These are phyloP conservation scores for Fusarium nisikadoi DNA, from an alignment of 2,329 filamentous ascomycete species.

Conservation along the genomic window DNA sequence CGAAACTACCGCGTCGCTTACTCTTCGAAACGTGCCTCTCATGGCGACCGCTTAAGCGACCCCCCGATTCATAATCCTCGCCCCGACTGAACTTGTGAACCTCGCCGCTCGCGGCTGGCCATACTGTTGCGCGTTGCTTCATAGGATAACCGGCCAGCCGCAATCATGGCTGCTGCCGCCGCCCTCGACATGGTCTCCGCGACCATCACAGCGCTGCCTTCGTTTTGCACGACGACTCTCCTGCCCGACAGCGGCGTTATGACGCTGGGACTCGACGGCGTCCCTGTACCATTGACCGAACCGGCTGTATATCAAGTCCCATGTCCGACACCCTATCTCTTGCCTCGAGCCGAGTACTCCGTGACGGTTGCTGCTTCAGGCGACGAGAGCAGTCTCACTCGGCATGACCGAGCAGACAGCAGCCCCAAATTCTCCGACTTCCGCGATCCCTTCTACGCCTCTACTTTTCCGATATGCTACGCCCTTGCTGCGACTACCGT, in stretches of 20 bases:
- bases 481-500: conserved; percentile 92
- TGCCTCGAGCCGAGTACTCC: conserved; percentile 35
- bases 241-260: conserved; percentile 59
- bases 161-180: conserved; percentile 41
- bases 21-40: conserved; percentile 2
- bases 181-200: conserved; percentile 36
- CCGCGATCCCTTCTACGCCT: conserved; percentile 90
- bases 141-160: conserved; percentile 38
- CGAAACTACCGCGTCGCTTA: not conserved
- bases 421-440: conserved; percentile 68
- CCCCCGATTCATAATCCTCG: not conserved
- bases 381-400: conserved; percentile 50
- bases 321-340: conserved; percentile 42
- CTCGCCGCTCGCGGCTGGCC: conserved; percentile 45
- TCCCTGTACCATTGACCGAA: conserved; percentile 66
- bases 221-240: conserved; percentile 55
- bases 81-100: conserved; percentile 26
- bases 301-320: conserved; percentile 64
- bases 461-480: conserved; percentile 91
- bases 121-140: conserved; percentile 32
- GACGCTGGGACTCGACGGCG: conserved; percentile 62
- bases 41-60: conserved; percentile 40
- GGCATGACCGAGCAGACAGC: conserved; percentile 45
- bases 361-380: conserved; percentile 54
- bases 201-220: conserved; percentile 45